Percentiles rank a stretch among this genome's conserved stretches.
Conservation (phyloP, 2,329 filamentous ascomycete genomes). For the Colletotrichum eleusines region DNA sequence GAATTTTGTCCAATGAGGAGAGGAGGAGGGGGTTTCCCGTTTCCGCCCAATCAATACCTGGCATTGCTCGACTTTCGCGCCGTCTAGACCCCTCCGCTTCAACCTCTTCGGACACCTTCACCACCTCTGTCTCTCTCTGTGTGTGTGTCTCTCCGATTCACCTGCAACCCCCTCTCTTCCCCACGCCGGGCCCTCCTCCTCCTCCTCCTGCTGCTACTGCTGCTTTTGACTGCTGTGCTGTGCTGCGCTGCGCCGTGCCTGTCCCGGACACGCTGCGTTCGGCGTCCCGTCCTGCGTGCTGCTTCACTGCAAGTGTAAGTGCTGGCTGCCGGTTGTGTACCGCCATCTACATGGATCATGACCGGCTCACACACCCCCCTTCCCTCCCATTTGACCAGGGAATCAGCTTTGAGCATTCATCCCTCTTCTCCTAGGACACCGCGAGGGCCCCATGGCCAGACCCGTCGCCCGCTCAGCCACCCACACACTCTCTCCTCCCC, state of each 20-base stretch:
- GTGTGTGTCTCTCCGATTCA: slow-evolving; percentile 1
- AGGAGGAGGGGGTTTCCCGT: neutral
- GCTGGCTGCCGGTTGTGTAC: slow-evolving; percentile 32
- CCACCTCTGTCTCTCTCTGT: neutral
- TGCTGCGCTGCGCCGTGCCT: slow-evolving; percentile 27
- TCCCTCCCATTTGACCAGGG: slow-evolving; percentile 12
- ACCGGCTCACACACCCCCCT: slow-evolving; percentile 24
- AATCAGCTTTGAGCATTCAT: slow-evolving; percentile 18
- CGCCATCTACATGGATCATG: slow-evolving; percentile 32
- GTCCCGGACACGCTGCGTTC: slow-evolving; percentile 20
- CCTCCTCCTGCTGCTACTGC: neutral
- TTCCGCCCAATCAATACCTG: slow-evolving; percentile 22
- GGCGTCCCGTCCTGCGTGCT: slow-evolving; percentile 17
- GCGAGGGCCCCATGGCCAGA: slow-evolving; percentile 23
- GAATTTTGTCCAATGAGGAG: slow-evolving; percentile 49
- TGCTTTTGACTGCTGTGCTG: slow-evolving; percentile 23
- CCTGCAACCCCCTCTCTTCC: slow-evolving; percentile 11
- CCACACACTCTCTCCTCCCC: slow-evolving; percentile 8
- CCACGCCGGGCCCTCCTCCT: slow-evolving; percentile 14
- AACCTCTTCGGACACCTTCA: slow-evolving; percentile 14
- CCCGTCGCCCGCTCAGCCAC: slow-evolving; percentile 30
- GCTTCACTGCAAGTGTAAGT: slow-evolving; percentile 38
- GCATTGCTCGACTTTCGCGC: slow-evolving; percentile 33
- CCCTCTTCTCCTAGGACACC: slow-evolving; percentile 19
- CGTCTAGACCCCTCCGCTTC: slow-evolving; percentile 24